Base-by-base conservation (phyloP, 2,329 filamentous ascomycete species). In the Fusarium heterosporum region DNA sequence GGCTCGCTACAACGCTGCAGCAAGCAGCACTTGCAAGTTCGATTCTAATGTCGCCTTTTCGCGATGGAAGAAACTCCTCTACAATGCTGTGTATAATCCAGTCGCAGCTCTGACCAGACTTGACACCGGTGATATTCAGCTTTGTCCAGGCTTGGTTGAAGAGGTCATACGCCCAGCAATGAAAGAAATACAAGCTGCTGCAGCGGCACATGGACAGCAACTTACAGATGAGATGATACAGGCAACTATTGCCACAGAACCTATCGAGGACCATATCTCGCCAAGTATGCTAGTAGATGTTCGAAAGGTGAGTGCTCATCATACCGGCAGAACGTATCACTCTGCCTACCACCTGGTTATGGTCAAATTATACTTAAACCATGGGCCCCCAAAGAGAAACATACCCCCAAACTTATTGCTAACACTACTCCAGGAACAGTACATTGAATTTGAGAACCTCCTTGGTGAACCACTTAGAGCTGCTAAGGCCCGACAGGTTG, bases 211-310 rank as follows among this genome's bases (percentile, higher is more conserved):
- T 26, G 70, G 70, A 14, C 68, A 72, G 13, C 41, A 59, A 2
- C 57, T 72, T 13, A 55, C 68, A 14, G 68, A 71, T 10, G 70
- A 70, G 25, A 58, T 69, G 50, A 56, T 70, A n/a, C 61, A 72
- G 12, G 40, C 45, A 3, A 71, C 70, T 46, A 71, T 72, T 14
- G 47, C 41, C 3, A 62, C 68, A 11, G 70, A 72, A 16, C 70
- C 70, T 2, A 72, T 72, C 5, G 63, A 71, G 19, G 63, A 66
- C 7, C 70, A 72, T 53, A 55, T 71, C 22, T 55, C 61, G 13
- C 70, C 70, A 17, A 72, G 70, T 46, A 72, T 72, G 70, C 46
- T 72, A 41, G 48, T 56, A 22, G 70, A 72, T 55, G 66, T 70
- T 43, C 52, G 55, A 49, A 72, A 72, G 61, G 70, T 51, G 28